Evolutionary conservation across 2,329 filamentous ascomycete genomes (phyloP), one percentile per base, ranked within the genome.

Genomic region (Penicillium paneum): DNA sequence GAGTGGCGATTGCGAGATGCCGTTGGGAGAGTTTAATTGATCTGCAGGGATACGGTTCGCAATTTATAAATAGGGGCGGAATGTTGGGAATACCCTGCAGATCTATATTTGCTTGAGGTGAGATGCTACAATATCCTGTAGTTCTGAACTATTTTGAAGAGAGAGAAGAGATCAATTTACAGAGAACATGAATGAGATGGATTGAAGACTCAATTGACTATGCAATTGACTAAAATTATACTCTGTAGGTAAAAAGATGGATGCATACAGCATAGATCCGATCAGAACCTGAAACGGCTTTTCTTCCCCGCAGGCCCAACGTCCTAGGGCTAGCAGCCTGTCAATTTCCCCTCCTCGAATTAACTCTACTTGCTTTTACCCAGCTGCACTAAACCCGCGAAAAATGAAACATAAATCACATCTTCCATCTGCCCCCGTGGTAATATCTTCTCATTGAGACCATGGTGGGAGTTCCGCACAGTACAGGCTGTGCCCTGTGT

Each of bases 391-490:
- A 49, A 49, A 17, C 19, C 5, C 32, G 28, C 28, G 4, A 12
- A 48, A 52, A 17, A 53, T 53, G 50, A 44, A 36, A 48, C 50
- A 35, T 53, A 17, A 32, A 8, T n/a, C 21, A 28, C 15, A 32
- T 5, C 43, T 42, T 42, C 39, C 35, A 19, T 32, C 36, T 38
- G 15, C 41, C 49, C 49, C 42, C 42, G 42, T 40, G 38, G 41
- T 34, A 38, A 48, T 8, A 39, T 12, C 46, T 45, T 57, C 38
- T 42, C 32, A 38, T 28, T 51, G 40, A 36, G 48, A 65, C 55
- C 49, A 76, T 76, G 73, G 73, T 75, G 45, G 74, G 74, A 35
- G 69, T 75, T 49, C 74, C 73, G 46, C 66, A 74, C 52, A 75
- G 73, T 59, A 75, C 71, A 62, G 74, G 72, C 38, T 76, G 74